Evolutionary conservation across 495 filamentous ascomycete species (phyloP).

Genomic region (Xylaria venustula): DNA sequence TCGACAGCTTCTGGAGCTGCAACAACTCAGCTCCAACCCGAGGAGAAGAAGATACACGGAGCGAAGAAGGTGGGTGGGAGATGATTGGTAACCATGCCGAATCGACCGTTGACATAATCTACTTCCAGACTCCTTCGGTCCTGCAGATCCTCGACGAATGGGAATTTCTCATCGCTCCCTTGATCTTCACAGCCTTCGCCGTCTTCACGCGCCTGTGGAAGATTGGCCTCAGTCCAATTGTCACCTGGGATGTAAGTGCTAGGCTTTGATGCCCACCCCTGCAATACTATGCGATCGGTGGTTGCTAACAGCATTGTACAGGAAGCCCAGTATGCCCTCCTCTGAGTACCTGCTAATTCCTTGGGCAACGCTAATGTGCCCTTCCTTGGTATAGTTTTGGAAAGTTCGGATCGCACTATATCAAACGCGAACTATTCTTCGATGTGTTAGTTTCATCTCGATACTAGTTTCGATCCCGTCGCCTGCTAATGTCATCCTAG

Average conservation of each 20-base stretch:
- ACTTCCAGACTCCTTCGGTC: constrained; percentile 45
- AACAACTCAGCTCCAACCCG: constrained; percentile 41
- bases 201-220: constrained; percentile 95
- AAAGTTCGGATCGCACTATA: constrained; percentile 97
- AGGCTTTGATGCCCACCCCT: background rate
- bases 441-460: constrained; percentile 62
- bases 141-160: constrained; percentile 69
- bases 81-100: background rate
- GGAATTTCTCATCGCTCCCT: constrained; percentile 83
- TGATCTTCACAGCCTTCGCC: constrained; percentile 82
- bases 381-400: constrained; percentile 81
- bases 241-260: constrained; percentile 93
- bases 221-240: constrained; percentile 92
- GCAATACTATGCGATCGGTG: background rate
- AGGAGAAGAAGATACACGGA: constrained; percentile 64
- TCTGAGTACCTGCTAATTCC: constrained; percentile 6
- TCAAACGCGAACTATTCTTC: constrained; percentile 99
- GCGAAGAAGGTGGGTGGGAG: constrained; percentile 53
- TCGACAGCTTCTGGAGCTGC: constrained; percentile 37
- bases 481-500: constrained; percentile 14
- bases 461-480: background rate
- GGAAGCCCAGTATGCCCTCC: constrained; percentile 32
- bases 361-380: constrained; percentile 27
- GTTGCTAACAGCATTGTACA: constrained; percentile 19
- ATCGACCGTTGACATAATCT: constrained; percentile 7